Base-by-base conservation (phyloP, 140 eudicot genomes). In the Senecio squalidus region DNA sequence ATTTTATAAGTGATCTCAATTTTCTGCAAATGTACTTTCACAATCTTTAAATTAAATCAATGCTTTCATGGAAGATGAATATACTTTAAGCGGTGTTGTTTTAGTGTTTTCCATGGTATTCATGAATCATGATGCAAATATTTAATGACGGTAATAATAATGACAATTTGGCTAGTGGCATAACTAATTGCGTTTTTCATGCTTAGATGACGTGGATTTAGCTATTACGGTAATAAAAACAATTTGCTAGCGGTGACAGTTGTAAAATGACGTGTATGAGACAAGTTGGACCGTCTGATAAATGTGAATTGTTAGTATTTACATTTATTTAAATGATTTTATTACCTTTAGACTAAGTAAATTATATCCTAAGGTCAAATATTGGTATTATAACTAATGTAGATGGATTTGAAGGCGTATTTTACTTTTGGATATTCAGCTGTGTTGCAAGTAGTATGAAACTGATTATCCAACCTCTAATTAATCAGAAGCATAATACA, bases 161-260 rank as follows among this genome's bases (percentile, higher is more conserved):
- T 68, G 41, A n/a, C 28, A 30, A 18, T 31, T 30, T 15, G 56
- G 31, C 68, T n/a, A 30, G 21, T 3, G 18, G 11, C 38, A 2
- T 15, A 14, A 38, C 34, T 25, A 24, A n/a, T 11, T 18, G 48
- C 22, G 44, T 13, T 13, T 64, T 50, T 50, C 45, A 24, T 64
- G 52, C 28, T 64, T 24, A 6, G 40, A 27, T 64, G 61, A 17
- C 15, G 18, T 64, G 40, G 36, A 20, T 20, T 28, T 45, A 55
- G n/a, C n/a, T n/a, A 43, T 55, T 67, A 21, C 33, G 62, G 65
- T 54, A 55, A 54, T 55, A 8, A 5, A 28, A 43, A 29, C 45
- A 66, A 67, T 41, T 9, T 23, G 21, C 36, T 67, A 43, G 48
- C 56, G 24, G 64, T 55, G 63, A 27, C 51, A n/a, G 72, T 20